Evolutionary conservation across 164 flowering plant genomes (phyloP).

Genomic region (Chimonanthus salicifolius): DNA sequence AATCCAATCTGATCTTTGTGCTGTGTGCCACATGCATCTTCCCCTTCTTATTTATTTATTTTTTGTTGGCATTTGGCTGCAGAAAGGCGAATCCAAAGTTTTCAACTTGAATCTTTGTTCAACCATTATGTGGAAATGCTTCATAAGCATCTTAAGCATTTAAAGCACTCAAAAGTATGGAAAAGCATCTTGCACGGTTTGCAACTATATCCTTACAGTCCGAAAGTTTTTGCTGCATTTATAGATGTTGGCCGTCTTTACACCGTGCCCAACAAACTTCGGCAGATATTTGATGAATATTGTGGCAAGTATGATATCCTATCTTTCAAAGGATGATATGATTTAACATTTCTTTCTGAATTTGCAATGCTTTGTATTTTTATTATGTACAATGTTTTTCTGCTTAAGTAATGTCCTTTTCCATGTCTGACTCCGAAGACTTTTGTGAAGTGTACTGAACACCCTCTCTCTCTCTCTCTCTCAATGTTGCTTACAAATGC

Average conservation of each 20-base stretch:
- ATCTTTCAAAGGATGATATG: neutral
- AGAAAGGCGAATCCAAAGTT: slow-evolving; percentile 75
- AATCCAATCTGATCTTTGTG: too few species aligned
- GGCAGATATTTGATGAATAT: slow-evolving; percentile 63
- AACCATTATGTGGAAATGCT: slow-evolving; percentile 54
- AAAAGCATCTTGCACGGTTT: slow-evolving; percentile 54
- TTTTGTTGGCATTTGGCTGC: slow-evolving; percentile 14
- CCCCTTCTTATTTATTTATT: neutral
- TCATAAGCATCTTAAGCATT: slow-evolving; percentile 36
- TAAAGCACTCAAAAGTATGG: slow-evolving; percentile 44
- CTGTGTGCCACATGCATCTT: neutral
- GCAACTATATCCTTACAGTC: slow-evolving; percentile 69
- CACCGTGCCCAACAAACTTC: slow-evolving; percentile 70
- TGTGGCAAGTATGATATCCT: slow-evolving; percentile 52
- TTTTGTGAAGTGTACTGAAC: too few species aligned
- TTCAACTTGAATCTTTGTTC: slow-evolving; percentile 68
- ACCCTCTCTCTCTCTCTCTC: too few species aligned
- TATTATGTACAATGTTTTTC: too few species aligned
- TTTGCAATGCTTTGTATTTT: too few species aligned
- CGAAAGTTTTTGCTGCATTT: slow-evolving; percentile 48
- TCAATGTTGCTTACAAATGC: too few species aligned
- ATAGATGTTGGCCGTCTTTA: slow-evolving; percentile 51
- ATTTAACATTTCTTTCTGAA: too few species aligned
- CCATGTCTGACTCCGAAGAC: too few species aligned
- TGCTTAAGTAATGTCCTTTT: too few species aligned